Conservation (phyloP, 139 green algal genomes). For the Limnomonas spitsbergensis region DNA sequence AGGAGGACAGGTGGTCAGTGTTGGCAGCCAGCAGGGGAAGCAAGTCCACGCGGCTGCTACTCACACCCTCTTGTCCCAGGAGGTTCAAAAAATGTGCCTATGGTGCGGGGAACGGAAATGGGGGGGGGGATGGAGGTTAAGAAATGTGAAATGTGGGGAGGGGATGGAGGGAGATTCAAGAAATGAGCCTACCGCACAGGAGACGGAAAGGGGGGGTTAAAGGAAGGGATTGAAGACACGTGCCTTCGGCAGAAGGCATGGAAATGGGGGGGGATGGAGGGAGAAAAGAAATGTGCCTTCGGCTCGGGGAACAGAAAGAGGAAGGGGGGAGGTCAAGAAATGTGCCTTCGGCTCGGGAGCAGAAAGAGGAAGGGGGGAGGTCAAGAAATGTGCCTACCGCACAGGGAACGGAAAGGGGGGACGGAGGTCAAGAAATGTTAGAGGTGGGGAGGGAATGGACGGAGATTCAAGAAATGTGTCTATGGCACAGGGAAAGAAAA, state of each 20-base stretch:
- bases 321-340: neutral
- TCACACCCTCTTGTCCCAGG: conserved; percentile 49
- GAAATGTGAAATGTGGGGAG: neutral
- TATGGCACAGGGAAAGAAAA: too few species aligned
- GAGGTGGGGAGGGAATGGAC: neutral
- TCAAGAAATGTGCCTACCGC: too few species aligned
- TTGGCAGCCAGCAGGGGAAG: conserved; percentile 76
- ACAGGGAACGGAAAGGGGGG: too few species aligned
- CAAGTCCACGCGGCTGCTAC: conserved; percentile 76
- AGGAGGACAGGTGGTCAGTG: conserved; percentile 78
- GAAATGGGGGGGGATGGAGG: neutral
- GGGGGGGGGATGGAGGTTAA: neutral
- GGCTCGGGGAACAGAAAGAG: neutral
- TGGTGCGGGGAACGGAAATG: neutral
- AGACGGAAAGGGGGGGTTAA: too few species aligned
- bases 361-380: neutral
- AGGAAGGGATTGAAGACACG: too few species aligned
- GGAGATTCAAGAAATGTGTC: too few species aligned
- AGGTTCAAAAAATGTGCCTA: conserved; percentile 15
- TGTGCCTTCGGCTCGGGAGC: neutral
- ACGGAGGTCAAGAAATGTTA: neutral
- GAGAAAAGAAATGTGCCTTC: conserved; percentile 7
- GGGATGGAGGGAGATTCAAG: neutral
- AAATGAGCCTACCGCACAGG: too few species aligned
- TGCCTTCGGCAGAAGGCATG: neutral